Conservation (phyloP, 2,329 filamentous ascomycete species). For the Colletotrichum cordylinicola region DNA sequence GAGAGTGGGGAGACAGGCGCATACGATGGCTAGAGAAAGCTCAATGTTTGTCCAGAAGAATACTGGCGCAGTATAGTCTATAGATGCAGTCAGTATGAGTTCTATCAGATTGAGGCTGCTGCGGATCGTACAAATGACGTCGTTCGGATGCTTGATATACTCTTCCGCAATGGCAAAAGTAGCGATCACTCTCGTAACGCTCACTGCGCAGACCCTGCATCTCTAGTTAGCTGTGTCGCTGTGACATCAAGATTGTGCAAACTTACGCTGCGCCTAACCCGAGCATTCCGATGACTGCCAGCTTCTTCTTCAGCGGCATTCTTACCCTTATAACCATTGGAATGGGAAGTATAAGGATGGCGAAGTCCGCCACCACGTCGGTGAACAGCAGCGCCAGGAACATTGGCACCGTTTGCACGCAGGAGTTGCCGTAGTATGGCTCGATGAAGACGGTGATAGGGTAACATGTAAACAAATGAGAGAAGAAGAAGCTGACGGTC, state of each 20-base stretch:
- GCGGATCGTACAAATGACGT: conserved; percentile 28
- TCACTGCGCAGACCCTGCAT: conserved; percentile 15
- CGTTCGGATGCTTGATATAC: conserved; percentile 25
- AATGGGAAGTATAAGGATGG: conserved; percentile 30
- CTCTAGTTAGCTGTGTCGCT: neutral
- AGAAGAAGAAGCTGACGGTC: conserved; percentile 30
- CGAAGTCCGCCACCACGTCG: conserved; percentile 28
- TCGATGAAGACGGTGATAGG: conserved; percentile 30
- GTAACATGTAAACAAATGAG: conserved; percentile 30
- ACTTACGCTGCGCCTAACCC: conserved; percentile 29
- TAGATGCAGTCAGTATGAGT: neutral
- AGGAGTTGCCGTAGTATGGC: conserved; percentile 28
- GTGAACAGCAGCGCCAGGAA: conserved; percentile 27
- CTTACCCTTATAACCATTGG: conserved; percentile 30
- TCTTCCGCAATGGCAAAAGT: conserved; percentile 25
- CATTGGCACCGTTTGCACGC: conserved; percentile 25
- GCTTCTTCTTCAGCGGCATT: conserved; percentile 26
- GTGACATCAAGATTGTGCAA: neutral
- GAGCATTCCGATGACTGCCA: conserved; percentile 31
- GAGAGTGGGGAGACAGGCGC: conserved; percentile 43
- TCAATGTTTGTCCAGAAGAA: conserved; percentile 46
- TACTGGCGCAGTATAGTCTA: conserved; percentile 30
- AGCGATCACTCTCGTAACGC: conserved; percentile 25
- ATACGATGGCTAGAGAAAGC: conserved; percentile 43
- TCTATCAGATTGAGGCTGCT: no score